Evolutionary conservation across 169 alveolate species (phyloP).

Genomic region (Plasmodium gallinaceum): DNA sequence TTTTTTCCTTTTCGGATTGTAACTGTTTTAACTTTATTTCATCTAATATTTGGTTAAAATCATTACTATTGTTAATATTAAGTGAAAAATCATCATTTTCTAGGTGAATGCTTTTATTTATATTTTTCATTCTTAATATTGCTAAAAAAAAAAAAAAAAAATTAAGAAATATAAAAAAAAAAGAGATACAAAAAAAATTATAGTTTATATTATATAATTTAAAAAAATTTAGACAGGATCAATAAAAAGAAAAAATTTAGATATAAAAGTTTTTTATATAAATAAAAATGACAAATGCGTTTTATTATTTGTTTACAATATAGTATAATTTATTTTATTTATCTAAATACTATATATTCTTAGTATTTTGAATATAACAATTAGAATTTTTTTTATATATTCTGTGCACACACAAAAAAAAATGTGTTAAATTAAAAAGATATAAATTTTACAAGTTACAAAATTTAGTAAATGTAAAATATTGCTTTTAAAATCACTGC

Average conservation of each 20-base stretch:
- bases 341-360: background rate
- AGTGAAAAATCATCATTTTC: slow-evolving; percentile 39
- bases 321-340: background rate
- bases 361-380: background rate
- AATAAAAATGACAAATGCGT: background rate
- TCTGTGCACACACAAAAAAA: slow-evolving; percentile 10
- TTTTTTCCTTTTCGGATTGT: slow-evolving; percentile 19
- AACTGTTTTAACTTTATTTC: slow-evolving; percentile 54
- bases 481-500: background rate
- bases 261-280: background rate
- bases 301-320: background rate
- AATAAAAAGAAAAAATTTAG: background rate
- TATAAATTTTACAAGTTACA: background rate
- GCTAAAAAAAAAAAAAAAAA: slow-evolving; percentile 16
- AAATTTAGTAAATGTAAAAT: background rate
- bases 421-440: background rate
- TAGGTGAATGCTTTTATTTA: slow-evolving; percentile 12
- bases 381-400: slow-evolving; percentile 1
- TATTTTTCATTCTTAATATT: slow-evolving; percentile 24
- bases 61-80: slow-evolving; percentile 60
- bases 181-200: slow-evolving; percentile 13
- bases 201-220: slow-evolving; percentile 9
- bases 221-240: slow-evolving; percentile 32
- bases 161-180: slow-evolving; percentile 9
- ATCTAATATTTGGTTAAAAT: slow-evolving; percentile 35